phyloP scores from a whole-genome alignment of 2,329 filamentous ascomycete genomes.

The Colletotrichum phormii region DNA sequence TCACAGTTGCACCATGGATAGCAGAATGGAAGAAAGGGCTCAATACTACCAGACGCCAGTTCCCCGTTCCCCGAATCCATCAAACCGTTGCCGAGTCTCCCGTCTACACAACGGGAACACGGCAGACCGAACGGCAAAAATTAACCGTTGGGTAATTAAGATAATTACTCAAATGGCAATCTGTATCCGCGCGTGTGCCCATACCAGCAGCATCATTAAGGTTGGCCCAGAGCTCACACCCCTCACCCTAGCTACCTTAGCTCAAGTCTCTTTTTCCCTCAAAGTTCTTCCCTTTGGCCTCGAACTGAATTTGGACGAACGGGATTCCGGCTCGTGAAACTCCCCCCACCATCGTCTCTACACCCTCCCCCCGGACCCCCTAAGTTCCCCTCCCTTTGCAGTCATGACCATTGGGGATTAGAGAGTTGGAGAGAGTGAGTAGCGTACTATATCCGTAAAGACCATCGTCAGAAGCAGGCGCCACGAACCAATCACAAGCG shows the following conservation, averaged over 20 bases:
- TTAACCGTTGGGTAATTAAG: conserved; percentile 1
- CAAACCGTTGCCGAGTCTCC: background rate
- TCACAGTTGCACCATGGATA: too few relatives aligned
- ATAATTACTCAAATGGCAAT: background rate
- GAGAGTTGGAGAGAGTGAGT: background rate
- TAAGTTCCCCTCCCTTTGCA: background rate
- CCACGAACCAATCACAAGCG: background rate
- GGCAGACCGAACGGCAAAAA: background rate
- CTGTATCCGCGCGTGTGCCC: background rate
- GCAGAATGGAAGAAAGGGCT: background rate
- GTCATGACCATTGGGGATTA: background rate
- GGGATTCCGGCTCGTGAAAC: conserved; percentile 8
- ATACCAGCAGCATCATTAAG: conserved; percentile 22
- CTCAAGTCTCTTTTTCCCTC: background rate
- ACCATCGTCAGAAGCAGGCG: background rate
- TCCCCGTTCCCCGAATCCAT: background rate
- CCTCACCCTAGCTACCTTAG: background rate
- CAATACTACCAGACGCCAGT: background rate
- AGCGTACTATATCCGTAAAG: background rate
- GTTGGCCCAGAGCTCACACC: conserved; percentile 2
- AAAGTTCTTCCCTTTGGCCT: background rate
- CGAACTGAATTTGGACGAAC: conserved; percentile 16
- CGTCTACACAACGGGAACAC: background rate
- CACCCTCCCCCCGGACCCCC: background rate
- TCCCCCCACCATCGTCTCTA: background rate